Percentiles rank a stretch among this genome's conserved stretches.
Conservation (phyloP, 2,329 filamentous ascomycete species). For the Fusarium camptoceras region DNA sequence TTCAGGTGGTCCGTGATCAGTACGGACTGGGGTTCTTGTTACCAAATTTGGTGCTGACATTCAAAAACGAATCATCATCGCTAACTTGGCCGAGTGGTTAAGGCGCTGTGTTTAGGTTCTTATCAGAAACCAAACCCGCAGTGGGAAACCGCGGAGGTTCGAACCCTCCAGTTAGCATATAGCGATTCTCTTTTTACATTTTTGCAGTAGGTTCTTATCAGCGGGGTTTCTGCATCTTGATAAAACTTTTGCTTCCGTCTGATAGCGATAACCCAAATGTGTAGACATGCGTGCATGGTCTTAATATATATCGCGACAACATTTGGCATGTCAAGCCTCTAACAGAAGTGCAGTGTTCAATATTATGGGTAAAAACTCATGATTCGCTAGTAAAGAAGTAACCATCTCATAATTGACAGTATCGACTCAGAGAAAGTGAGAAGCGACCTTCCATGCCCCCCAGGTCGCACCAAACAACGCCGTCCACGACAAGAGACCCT, state of each 20-base stretch:
- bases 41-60: fast-evolving
- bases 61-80: constrained; percentile 26
- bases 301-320: too few relatives aligned
- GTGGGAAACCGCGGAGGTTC: constrained; percentile 44
- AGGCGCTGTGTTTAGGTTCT: constrained; percentile 44
- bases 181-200: constrained; percentile 12
- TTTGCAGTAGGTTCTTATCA: too few relatives aligned
- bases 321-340: too few relatives aligned
- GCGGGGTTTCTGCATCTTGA: too few relatives aligned
- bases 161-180: constrained; percentile 43
- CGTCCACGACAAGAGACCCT: constrained; percentile 31
- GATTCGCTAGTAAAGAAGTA: not conserved
- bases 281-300: too few relatives aligned
- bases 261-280: too few relatives aligned
- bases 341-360: too few relatives aligned
- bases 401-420: fast-evolving
- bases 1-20: fast-evolving
- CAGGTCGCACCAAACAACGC: constrained; percentile 21
- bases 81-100: constrained; percentile 45
- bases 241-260: too few relatives aligned
- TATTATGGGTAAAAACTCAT: too few relatives aligned
- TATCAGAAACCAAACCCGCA: constrained; percentile 42
- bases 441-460: constrained; percentile 20
- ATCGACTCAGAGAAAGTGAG: not conserved
- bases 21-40: fast-evolving